Conservation (phyloP, 179 eudicot species). For the Spergularia azorica region DNA sequence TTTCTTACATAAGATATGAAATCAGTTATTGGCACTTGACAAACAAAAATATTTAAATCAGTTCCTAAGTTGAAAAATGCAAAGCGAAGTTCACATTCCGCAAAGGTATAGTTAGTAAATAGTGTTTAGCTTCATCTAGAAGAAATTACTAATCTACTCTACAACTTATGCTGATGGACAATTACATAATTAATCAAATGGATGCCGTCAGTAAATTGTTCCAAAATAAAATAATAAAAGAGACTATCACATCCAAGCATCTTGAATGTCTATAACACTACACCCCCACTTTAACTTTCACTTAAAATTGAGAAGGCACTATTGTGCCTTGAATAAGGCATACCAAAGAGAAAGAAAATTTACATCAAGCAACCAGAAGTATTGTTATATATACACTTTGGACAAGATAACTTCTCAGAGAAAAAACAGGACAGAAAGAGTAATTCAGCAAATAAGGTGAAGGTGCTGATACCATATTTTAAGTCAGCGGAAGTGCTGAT, state of each 20-base stretch:
- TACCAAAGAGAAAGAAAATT: neutral
- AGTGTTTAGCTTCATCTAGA: neutral
- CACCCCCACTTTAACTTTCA: neutral
- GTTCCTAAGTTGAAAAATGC: neutral
- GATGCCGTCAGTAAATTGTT: neutral
- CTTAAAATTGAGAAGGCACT: neutral
- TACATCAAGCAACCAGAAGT: neutral
- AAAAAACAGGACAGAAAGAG: neutral
- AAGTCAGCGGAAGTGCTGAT: conserved; percentile 72
- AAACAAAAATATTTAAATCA: neutral
- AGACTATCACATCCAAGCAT: neutral
- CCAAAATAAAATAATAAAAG: neutral
- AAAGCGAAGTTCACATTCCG: neutral
- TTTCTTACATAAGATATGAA: too few species aligned
- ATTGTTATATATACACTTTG: neutral
- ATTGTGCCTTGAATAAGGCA: neutral
- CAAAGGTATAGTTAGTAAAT: neutral
- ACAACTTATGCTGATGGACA: neutral
- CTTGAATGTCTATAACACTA: neutral
- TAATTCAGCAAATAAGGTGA: conserved; percentile 2
- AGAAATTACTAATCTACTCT: neutral
- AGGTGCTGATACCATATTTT: conserved; percentile 62
- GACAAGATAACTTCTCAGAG: neutral
- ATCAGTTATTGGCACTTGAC: neutral
- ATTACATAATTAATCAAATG: neutral